These are phyloP conservation scores for Phoenix dactylifera DNA, from an alignment of 176 grass and related monocot species.

Conservation along the genomic window DNA sequence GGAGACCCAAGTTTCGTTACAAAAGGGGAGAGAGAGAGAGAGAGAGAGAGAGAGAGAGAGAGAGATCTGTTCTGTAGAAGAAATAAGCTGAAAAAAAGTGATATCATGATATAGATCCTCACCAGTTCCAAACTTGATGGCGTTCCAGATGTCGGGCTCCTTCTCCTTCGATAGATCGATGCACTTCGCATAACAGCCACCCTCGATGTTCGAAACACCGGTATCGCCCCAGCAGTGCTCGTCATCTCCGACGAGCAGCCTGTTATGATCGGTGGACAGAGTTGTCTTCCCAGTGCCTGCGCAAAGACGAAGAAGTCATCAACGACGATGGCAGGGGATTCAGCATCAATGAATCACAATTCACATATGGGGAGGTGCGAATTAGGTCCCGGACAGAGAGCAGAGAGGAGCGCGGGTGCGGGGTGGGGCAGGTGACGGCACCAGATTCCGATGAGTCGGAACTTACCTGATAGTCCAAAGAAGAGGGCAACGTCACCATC, in stretches of 20 bases:
- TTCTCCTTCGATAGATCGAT: slow-evolving; percentile 74
- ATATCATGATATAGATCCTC: background rate
- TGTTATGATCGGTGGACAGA: slow-evolving; percentile 83
- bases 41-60: too few relatives aligned
- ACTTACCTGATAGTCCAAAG: slow-evolving; percentile 97
- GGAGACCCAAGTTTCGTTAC: background rate
- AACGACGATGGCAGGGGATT: background rate
- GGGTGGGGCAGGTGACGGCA: slow-evolving; percentile 56
- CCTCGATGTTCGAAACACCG: slow-evolving; percentile 96
- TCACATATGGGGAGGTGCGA: background rate
- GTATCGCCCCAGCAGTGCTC: slow-evolving; percentile 94
- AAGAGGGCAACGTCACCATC: slow-evolving; percentile 95
- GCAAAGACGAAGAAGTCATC: background rate
- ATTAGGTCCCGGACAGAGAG: slow-evolving; percentile 4
- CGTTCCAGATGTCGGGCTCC: slow-evolving; percentile 98
- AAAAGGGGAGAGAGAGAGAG: too few relatives aligned
- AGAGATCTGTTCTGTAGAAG: too few relatives aligned
- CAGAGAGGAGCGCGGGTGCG: slow-evolving; percentile 24
- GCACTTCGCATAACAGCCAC: slow-evolving; percentile 96
- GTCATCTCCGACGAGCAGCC: slow-evolving; percentile 79
- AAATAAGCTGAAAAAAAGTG: too few relatives aligned
- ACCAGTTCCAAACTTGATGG: slow-evolving; percentile 98
- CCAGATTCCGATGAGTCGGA: slow-evolving; percentile 23
- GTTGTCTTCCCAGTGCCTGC: slow-evolving; percentile 94
- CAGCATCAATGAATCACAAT: background rate